Evolutionary conservation across 306 rosid genomes (phyloP).

Genomic region (Macrotyloma uniflorum): DNA sequence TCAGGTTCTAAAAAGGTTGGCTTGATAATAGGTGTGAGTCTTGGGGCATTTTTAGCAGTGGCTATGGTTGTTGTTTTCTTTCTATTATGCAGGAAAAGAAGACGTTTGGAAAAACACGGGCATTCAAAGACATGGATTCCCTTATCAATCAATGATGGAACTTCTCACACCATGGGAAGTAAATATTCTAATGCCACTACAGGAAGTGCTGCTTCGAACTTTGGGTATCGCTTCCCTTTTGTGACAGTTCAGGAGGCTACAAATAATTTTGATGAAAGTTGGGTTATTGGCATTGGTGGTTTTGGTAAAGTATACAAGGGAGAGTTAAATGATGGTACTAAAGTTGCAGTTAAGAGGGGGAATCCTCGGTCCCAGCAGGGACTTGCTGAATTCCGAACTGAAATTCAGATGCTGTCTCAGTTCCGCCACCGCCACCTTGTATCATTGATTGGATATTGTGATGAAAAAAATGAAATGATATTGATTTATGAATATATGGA

Average conservation of each 20-base stretch:
- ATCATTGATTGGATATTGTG: slow-evolving; percentile 90
- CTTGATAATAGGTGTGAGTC: slow-evolving; percentile 62
- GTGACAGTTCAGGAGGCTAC: slow-evolving; percentile 81
- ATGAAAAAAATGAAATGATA: slow-evolving; percentile 91
- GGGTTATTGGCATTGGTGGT: slow-evolving; percentile 93
- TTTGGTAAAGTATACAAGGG: slow-evolving; percentile 97
- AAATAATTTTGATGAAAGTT: slow-evolving; percentile 78
- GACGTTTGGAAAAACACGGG: slow-evolving; percentile 45
- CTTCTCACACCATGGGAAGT: slow-evolving; percentile 85
- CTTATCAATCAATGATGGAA: slow-evolving; percentile 63
- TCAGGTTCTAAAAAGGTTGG: slow-evolving; percentile 60
- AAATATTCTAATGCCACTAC: slow-evolving; percentile 78
- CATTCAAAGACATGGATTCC: slow-evolving; percentile 87
- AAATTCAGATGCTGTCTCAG: slow-evolving; percentile 89
- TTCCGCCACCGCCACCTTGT: slow-evolving; percentile 97
- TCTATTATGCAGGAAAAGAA: slow-evolving; percentile 56
- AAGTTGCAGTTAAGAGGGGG: slow-evolving; percentile 96
- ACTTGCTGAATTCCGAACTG: slow-evolving; percentile 85
- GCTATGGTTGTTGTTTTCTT: slow-evolving; percentile 51
- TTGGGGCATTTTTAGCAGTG: slow-evolving; percentile 58
- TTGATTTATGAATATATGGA: slow-evolving; percentile 95
- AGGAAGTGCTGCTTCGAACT: slow-evolving; percentile 67
- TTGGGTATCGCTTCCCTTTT: slow-evolving; percentile 76
- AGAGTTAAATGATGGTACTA: slow-evolving; percentile 72
- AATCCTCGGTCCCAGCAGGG: slow-evolving; percentile 92